Evolutionary conservation across 2,329 filamentous ascomycete genomes (phyloP), one percentile per base, ranked within the genome.

Genomic region (Pseudocercospora macadamiae): DNA sequence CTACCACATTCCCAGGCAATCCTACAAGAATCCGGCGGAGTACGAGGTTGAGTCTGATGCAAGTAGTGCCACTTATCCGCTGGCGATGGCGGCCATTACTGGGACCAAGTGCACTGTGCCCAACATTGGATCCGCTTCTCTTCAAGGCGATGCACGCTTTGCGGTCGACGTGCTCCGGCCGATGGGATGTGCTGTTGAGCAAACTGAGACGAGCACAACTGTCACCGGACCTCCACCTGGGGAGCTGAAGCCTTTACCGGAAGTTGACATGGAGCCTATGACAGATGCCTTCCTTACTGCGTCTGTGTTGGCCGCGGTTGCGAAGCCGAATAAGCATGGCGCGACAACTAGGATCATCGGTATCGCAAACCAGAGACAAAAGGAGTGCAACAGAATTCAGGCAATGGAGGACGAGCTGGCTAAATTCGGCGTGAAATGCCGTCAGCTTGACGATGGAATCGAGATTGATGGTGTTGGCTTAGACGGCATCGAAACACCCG

Each of bases 201-300:
- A 99, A 76, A 91, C 89, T 0, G 86, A 86, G 54, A 86, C 83
- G 16, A 96, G 93, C 1, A 99, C 95, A 1, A 97, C 93, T 0
- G 95, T 99, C 7, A 96, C 89, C 7, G 95, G 95, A 1, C 95
- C 95, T n/a, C 76, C 84, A 2, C 76, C 82, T 55, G 93, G 95
- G 9, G 77, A 83, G 14, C 79, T 99, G 36, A 87, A 87, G 67
- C 88, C 90, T 0, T 79, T 99, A 10, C 79, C 86, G 16, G 89
- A 93, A 59, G 87, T 99, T 25, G 93, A 99, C 70, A 99, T 99
- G 95, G 95, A 97, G 74, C 90, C 93, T 1, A 99, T 99, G 95
- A 99, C 95, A 0, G 95, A 99, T 75, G 95, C 95, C 49, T 99
- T 99, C 81, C 82, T 99, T 53, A 97, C 93, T 3, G 95, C 95